Percentiles rank a stretch among this genome's conserved stretches.
phyloP scores from a whole-genome alignment of 371 early-diverging fungal genomes.

The Gilbertella persicaria region DNA sequence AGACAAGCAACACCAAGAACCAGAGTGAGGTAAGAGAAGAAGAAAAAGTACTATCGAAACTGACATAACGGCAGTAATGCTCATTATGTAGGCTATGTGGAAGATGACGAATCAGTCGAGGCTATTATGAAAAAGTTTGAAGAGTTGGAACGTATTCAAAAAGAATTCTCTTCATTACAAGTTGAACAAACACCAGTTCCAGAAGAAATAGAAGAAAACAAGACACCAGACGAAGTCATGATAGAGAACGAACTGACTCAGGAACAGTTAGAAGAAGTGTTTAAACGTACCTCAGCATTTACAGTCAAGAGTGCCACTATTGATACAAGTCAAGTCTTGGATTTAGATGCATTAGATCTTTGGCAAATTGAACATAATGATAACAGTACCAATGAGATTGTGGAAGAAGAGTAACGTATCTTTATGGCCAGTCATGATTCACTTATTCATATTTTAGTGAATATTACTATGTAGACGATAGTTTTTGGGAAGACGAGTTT shows the following conservation, averaged over 20 bases:
- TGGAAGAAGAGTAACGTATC: conserved; percentile 76
- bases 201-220: background rate
- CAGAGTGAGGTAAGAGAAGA: conserved; percentile 11
- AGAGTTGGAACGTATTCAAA: conserved; percentile 86
- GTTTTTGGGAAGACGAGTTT: conserved; percentile 83
- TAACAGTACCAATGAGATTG: conserved; percentile 66
- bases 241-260: conserved; percentile 58
- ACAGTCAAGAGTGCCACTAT: conserved; percentile 78
- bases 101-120: conserved; percentile 92
- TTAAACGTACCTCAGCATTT: conserved; percentile 85
- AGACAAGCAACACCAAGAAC: conserved; percentile 26
- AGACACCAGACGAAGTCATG: conserved; percentile 9
- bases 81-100: conserved; percentile 94
- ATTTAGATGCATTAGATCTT: conserved; percentile 73
- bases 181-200: conserved; percentile 7
- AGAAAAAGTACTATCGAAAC: background rate
- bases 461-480: conserved; percentile 80
- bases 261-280: conserved; percentile 87
- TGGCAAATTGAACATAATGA: conserved; percentile 77
- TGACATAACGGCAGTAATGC: conserved; percentile 58
- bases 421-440: background rate
- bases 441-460: conserved; percentile 50
- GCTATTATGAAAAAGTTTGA: conserved; percentile 97
- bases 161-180: conserved; percentile 62
- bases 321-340: conserved; percentile 59